Evolutionary conservation across 805 yeast genomes (phyloP).

Genomic region (Metschnikowia matae): DNA sequence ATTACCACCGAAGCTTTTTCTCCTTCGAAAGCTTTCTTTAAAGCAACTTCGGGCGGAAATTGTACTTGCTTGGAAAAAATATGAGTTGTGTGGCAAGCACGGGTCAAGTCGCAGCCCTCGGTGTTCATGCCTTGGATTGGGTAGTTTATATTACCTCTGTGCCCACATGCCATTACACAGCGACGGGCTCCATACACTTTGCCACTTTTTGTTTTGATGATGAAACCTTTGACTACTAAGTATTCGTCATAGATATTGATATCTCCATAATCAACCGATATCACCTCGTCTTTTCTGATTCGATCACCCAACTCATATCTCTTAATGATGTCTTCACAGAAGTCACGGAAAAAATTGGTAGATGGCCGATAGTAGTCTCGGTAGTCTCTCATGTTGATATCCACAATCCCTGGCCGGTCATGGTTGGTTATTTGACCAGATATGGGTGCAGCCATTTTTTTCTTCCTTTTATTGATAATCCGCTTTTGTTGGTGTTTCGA

Average conservation of each 20-base stretch:
- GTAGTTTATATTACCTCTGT: constrained; percentile 31
- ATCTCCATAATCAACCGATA: constrained; percentile 26
- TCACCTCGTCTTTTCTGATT: constrained; percentile 33
- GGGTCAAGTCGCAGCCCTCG: constrained; percentile 14
- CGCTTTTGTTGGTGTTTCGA: constrained; percentile 41
- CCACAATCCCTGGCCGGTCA: constrained; percentile 34
- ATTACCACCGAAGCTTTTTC: constrained; percentile 22
- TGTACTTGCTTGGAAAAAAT: constrained; percentile 24
- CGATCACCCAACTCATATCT: constrained; percentile 29
- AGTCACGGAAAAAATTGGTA: constrained; percentile 36
- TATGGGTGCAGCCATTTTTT: constrained; percentile 17
- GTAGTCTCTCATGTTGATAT: constrained; percentile 42
- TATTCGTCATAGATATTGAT: constrained; percentile 22
- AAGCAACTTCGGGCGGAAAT: constrained; percentile 21
- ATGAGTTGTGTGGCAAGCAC: constrained; percentile 37
- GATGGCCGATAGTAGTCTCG: constrained; percentile 44
- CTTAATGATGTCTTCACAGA: constrained; percentile 31
- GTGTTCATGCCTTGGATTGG: constrained; percentile 23
- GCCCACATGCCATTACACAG: constrained; percentile 36
- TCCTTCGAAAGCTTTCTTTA: constrained; percentile 11
- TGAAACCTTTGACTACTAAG: constrained; percentile 28
- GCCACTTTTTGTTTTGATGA: constrained; percentile 29
- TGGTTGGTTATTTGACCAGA: constrained; percentile 15
- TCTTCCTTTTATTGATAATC: constrained; percentile 18
- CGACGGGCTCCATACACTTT: constrained; percentile 29